Percentiles rank a stretch among this genome's conserved stretches.
phyloP scores from a whole-genome alignment of 2,329 filamentous ascomycete species.

The Didymella segeticola region DNA sequence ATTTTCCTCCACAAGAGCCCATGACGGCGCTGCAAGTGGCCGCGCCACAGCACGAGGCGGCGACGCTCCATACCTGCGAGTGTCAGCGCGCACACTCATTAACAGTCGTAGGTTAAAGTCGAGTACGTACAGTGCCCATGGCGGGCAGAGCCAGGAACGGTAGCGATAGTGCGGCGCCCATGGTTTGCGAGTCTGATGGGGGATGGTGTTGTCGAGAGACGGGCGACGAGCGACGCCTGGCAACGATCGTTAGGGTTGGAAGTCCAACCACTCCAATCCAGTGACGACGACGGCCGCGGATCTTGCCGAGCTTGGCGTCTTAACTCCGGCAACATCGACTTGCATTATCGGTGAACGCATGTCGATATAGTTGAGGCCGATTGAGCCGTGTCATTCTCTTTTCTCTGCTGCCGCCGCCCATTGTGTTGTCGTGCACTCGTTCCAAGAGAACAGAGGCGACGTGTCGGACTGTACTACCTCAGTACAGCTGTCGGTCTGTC shows the following conservation, averaged over 20 bases:
- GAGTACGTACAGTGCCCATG: slow-evolving; percentile 75
- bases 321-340: slow-evolving; percentile 30
- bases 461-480: neutral
- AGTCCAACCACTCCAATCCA: slow-evolving; percentile 12
- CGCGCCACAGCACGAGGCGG: slow-evolving; percentile 92
- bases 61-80: slow-evolving; percentile 73
- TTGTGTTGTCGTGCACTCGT: too few relatives aligned
- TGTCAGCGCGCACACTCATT: slow-evolving; percentile 29
- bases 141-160: slow-evolving; percentile 89
- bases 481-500: too few relatives aligned
- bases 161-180: slow-evolving; percentile 91
- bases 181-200: slow-evolving; percentile 50
- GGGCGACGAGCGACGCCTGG: neutral
- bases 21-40: slow-evolving; percentile 96
- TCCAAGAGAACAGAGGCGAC: too few relatives aligned
- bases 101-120: slow-evolving; percentile 12
- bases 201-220: slow-evolving; percentile 16
- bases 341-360: too few relatives aligned
- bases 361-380: too few relatives aligned
- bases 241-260: slow-evolving; percentile 20
- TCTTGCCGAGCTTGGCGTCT: slow-evolving; percentile 24
- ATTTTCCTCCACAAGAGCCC: slow-evolving; percentile 88
- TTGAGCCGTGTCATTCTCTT: too few relatives aligned
- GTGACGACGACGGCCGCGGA: slow-evolving; percentile 19
- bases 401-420: too few relatives aligned